phyloP scores from a whole-genome alignment of 768 basidiomycete species.

The Cystofilobasidium bisporidii region DNA sequence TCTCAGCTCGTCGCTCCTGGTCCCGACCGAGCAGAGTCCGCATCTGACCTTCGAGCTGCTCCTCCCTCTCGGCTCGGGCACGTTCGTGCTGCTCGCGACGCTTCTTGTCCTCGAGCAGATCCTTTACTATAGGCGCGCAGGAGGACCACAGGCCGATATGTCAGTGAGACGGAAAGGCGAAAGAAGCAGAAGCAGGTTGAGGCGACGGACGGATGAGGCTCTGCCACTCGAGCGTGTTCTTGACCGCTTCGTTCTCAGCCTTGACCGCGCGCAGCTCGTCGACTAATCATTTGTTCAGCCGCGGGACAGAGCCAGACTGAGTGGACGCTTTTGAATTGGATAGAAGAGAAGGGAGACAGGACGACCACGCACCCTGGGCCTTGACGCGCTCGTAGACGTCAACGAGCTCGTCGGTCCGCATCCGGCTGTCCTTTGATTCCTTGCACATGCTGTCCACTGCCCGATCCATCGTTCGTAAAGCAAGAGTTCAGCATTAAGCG shows the following conservation, averaged over 20 bases:
- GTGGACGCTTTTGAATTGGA: no score
- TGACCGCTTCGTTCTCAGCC: not conserved
- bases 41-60: not conserved
- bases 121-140: not conserved
- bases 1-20: not conserved
- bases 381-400: not conserved
- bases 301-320: no score
- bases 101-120: not conserved
- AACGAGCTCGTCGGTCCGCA: not conserved
- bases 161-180: no score
- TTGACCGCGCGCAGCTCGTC: not conserved
- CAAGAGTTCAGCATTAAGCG: no score
- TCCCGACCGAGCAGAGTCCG: not conserved
- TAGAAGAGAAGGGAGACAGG: no score
- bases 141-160: not conserved
- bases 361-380: not conserved
- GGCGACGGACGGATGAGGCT: not conserved
- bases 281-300: no score
- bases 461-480: not conserved
- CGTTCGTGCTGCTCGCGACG: not conserved
- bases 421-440: not conserved
- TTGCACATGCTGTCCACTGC: not conserved
- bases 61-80: not conserved
- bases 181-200: not conserved
- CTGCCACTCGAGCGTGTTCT: not conserved